A percentile compares a stretch with the other conserved stretches of the same genome.
Evolutionary conservation across 768 basidiomycete species (phyloP).

Genomic region (Vararia minispora): DNA sequence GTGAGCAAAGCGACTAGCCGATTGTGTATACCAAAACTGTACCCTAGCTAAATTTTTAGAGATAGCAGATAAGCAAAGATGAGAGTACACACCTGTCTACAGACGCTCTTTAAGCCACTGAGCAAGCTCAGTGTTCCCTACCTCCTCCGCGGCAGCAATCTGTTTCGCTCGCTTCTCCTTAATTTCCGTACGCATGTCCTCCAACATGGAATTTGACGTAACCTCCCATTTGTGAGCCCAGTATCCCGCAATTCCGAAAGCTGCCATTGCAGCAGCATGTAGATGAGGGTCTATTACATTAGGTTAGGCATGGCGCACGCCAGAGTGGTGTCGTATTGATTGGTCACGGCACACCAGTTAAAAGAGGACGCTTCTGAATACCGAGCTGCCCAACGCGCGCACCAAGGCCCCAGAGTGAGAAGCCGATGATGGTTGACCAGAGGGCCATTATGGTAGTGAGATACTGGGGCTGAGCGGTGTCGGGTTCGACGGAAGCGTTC

Average conservation of each 20-base stretch:
- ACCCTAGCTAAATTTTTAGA: too few species aligned
- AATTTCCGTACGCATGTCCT: slow-evolving; percentile 52
- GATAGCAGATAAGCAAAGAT: too few species aligned
- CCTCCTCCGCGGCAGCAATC: slow-evolving; percentile 23
- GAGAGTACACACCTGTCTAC: too few species aligned
- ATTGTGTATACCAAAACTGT: too few species aligned
- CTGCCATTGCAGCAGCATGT: slow-evolving; percentile 56
- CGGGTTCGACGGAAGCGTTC: slow-evolving; percentile 1
- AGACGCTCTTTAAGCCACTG: too few species aligned
- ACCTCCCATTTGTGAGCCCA: slow-evolving; percentile 60
- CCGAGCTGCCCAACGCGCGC: slow-evolving; percentile 80
- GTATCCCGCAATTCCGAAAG: slow-evolving; percentile 67
- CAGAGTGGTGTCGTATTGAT: slow-evolving; percentile 45
- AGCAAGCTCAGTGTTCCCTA: not conserved
- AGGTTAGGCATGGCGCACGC: not conserved
- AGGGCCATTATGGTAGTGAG: slow-evolving; percentile 38
- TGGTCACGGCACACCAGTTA: too few species aligned
- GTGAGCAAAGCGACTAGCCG: too few species aligned
- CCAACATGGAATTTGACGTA: slow-evolving; percentile 48
- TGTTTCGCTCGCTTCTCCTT: slow-evolving; percentile 33
- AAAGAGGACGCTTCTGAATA: slow-evolving; percentile 68
- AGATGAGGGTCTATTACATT: slow-evolving; percentile 55
- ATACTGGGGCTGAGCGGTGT: not conserved
- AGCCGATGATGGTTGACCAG: slow-evolving; percentile 61
- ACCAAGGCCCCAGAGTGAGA: slow-evolving; percentile 74